Conservation (phyloP, 1,139 yeast species). For the Hansenula anomala region DNA sequence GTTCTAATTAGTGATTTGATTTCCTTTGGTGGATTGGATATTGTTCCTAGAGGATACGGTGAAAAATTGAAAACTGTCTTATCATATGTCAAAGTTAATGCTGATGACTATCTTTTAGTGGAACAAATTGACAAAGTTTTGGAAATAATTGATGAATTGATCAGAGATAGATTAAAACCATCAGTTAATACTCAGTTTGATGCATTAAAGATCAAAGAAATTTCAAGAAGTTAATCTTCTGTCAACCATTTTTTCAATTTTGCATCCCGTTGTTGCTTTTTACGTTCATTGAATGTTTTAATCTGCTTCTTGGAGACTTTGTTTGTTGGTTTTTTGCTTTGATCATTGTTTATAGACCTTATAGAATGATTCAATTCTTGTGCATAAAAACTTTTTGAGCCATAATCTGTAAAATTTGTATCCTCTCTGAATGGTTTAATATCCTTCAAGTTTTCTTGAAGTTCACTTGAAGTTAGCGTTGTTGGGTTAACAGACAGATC, state of each 20-base stretch:
- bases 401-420: constrained; percentile 5
- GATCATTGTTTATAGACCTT: background rate
- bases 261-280: constrained; percentile 2
- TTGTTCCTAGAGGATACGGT: constrained; percentile 46
- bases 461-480: background rate
- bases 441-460: constrained; percentile 1
- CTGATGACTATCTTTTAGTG: constrained; percentile 52
- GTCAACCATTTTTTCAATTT: constrained; percentile 3
- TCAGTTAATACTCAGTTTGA: background rate
- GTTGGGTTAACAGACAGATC: background rate
- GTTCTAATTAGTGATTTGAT: constrained; percentile 64
- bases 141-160: constrained; percentile 37
- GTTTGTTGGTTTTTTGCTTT: background rate
- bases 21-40: constrained; percentile 36
- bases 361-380: constrained; percentile 4
- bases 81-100: constrained; percentile 41
- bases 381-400: constrained; percentile 3
- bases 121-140: constrained; percentile 51
- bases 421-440: constrained; percentile 3
- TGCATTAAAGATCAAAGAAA: background rate
- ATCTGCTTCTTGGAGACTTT: constrained; percentile 5
- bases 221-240: background rate
- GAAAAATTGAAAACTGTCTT: constrained; percentile 36
- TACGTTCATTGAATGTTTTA: constrained; percentile 1
- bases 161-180: constrained; percentile 17